Conservation (phyloP, 179 eudicot genomes). For the Beta corolliflora region DNA sequence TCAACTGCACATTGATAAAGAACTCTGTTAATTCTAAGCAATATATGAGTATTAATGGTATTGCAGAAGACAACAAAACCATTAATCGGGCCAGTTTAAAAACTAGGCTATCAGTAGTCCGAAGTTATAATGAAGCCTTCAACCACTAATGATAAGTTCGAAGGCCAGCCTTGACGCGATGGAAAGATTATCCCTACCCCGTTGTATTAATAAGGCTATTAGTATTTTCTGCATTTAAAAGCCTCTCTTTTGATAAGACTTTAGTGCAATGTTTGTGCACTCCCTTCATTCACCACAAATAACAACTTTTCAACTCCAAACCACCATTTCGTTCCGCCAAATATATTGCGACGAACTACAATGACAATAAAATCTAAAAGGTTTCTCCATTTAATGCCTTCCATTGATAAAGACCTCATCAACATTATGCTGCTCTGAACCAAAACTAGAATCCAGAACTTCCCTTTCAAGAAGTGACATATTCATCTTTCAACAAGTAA, state of each 20-base stretch:
- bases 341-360: constrained; percentile 10
- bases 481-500: constrained; percentile 1
- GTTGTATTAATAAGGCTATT: not conserved
- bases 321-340: not conserved
- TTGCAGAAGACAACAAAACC: not conserved
- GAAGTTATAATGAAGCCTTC: not conserved
- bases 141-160: constrained; percentile 4
- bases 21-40: constrained; percentile 8
- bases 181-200: not conserved
- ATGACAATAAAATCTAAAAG: not conserved
- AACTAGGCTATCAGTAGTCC: not conserved
- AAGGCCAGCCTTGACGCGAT: not conserved
- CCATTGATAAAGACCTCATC: not conserved
- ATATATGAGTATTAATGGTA: not conserved
- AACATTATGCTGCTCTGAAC: not conserved
- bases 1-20: constrained; percentile 29
- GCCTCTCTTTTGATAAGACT: not conserved
- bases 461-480: not conserved
- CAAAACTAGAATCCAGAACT: not conserved
- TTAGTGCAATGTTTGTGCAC: not conserved
- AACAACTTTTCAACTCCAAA: not conserved
- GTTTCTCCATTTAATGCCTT: not conserved
- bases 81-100: not conserved
- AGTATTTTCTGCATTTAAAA: not conserved
- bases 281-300: not conserved